Evolutionary conservation across 495 filamentous ascomycete genomes (phyloP), one percentile per base, ranked within the genome.

Genomic region (Viridothelium virens): DNA sequence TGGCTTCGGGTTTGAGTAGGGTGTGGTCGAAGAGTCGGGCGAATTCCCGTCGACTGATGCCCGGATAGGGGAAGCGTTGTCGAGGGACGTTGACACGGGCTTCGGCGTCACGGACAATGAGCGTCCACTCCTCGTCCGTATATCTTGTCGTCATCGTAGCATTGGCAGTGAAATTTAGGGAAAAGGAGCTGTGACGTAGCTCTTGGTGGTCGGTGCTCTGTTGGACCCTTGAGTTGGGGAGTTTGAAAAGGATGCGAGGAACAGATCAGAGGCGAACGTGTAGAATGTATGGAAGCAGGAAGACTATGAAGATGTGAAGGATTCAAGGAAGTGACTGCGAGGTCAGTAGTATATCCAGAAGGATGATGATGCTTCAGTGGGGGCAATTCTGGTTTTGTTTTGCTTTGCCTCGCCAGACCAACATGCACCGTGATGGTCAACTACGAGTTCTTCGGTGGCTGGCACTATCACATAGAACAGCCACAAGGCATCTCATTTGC

Each of bases 21-120:
- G 87, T 90, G 74, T 90, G 87, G 75, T 90, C 87, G 70, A 90
- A 85, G 18, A 68, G 74, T 36, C 31, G 18, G 31, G 53, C 53
- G 14, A 59, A 59, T 36, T 59, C 53, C 7, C 31, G 18, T 59
- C 31, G 11, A 36, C 53, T 59, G 31, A 59, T 59, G 3, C 53
- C 53, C 0, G 53, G 53, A 2, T 59, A 59, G 3, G 3, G 16
- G 38, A 56, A 63, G 11, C 14, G 14, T 56, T 64, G 47, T 37
- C 62, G 25, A n/a, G 67, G 67, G 63, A 74, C 38, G 10, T 65
- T 67, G 33, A 77, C 62, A 36, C 66, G 65, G 34, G 65, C 41
- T 38, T 64, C 65, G 33, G 67, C 68, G 48, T 68, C 61, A 38
- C 36, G 56, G 2, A 70, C 63, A n/a, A 72, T 71, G n/a, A n/a